phyloP scores from a whole-genome alignment of 176 grass and related monocot species.

The Poa pratensis region DNA sequence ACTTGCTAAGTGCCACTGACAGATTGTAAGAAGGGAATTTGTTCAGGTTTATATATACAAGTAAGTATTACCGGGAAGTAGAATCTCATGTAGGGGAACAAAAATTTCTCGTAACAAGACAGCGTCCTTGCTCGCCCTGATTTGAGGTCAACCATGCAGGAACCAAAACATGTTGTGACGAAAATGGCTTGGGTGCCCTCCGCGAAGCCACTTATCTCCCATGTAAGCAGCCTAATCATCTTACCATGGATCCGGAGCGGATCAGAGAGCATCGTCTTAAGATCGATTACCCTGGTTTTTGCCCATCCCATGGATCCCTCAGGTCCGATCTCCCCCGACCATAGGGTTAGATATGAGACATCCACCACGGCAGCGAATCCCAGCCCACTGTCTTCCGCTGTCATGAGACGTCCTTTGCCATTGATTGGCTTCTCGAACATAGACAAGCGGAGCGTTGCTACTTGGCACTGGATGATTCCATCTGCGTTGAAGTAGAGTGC shows the following conservation, averaged over 20 bases:
- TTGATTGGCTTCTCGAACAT: not conserved
- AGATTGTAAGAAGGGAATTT: not conserved
- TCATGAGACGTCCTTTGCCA: not conserved
- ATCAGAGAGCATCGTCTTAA: not conserved
- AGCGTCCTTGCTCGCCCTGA: not conserved
- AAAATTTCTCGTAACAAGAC: not conserved
- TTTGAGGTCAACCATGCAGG: not conserved
- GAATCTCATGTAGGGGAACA: not conserved
- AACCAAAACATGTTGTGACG: not conserved
- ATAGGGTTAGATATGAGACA: not conserved
- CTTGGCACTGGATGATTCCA: too few relatives aligned
- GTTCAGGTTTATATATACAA: not conserved
- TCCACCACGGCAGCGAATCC: not conserved
- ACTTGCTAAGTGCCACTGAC: not conserved
- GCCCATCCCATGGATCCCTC: not conserved
- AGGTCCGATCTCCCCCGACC: not conserved
- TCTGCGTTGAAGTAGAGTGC: too few relatives aligned
- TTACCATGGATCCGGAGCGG: too few relatives aligned
- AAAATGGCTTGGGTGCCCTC: slow-evolving; percentile 5
- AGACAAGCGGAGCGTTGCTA: not conserved
- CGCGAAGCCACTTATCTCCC: not conserved
- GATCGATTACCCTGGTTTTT: not conserved
- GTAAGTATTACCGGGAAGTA: not conserved
- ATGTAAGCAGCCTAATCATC: not conserved
- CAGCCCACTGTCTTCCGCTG: not conserved